Evolutionary conservation across 2,329 filamentous ascomycete genomes (phyloP).

Genomic region (Botrytis squamosa): DNA sequence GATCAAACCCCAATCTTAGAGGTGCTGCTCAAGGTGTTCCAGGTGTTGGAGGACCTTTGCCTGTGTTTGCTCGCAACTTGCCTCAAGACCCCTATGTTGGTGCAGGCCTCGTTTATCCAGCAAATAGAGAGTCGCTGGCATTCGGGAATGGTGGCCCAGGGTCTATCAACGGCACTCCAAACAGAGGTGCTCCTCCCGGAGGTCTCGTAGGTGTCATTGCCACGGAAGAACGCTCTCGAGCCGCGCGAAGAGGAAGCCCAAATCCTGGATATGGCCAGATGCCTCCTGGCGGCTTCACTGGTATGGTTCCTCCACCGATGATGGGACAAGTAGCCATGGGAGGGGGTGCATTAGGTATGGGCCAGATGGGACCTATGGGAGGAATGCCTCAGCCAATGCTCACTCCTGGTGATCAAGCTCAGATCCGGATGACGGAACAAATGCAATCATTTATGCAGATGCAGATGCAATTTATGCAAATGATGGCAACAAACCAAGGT

Average conservation of each 20-base stretch:
- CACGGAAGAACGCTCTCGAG: conserved; percentile 75
- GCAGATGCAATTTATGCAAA: conserved; percentile 93
- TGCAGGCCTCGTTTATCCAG: conserved; percentile 69
- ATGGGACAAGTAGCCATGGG: conserved; percentile 29
- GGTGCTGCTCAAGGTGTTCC: conserved; percentile 54
- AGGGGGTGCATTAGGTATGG: conserved; percentile 34
- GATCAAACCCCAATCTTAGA: conserved; percentile 71
- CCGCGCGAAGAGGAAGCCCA: conserved; percentile 75
- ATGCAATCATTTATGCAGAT: conserved; percentile 89
- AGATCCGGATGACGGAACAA: conserved; percentile 77
- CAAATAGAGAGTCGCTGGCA: conserved; percentile 71
- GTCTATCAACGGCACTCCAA: conserved; percentile 42
- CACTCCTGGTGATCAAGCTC: conserved; percentile 66
- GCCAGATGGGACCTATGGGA: conserved; percentile 36
- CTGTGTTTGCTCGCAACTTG: conserved; percentile 78
- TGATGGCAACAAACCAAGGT: conserved; percentile 54
- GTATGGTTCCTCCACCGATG: conserved; percentile 31
- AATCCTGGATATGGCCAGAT: conserved; percentile 51
- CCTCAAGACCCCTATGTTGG: conserved; percentile 85
- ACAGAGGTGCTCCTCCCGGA: conserved; percentile 57
- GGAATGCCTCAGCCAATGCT: conserved; percentile 36
- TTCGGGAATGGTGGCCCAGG: conserved; percentile 57
- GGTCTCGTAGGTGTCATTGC: conserved; percentile 88
- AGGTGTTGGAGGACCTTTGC: conserved; percentile 54
- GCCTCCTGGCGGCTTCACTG: conserved; percentile 36